Conservation (phyloP, 768 basidiomycete species). For the Rhizopogon roseolus region DNA sequence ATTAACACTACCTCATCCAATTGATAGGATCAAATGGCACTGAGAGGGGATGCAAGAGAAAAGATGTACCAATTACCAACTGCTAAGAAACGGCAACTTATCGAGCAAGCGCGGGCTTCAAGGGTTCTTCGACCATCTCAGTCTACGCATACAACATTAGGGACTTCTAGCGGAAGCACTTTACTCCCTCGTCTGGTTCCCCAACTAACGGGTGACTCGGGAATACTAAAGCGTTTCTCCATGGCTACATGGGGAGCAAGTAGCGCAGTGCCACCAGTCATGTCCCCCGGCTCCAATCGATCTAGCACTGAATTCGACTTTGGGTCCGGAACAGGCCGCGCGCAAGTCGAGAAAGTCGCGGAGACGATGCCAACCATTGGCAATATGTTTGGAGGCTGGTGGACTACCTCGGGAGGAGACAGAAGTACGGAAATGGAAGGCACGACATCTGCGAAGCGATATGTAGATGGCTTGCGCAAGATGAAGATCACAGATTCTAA, state of each 20-base stretch:
- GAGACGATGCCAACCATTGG: constrained; percentile 48
- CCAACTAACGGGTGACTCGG: constrained; percentile 70
- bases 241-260: constrained; percentile 53
- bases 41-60: constrained; percentile 65
- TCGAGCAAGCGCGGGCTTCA: constrained; percentile 50
- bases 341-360: constrained; percentile 23
- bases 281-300: constrained; percentile 27
- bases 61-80: constrained; percentile 57
- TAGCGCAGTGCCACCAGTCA: constrained; percentile 30
- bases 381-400: constrained; percentile 73
- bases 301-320: constrained; percentile 35
- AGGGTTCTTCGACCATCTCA: constrained; percentile 25
- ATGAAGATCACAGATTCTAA: constrained; percentile 52
- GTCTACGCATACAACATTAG: constrained; percentile 47
- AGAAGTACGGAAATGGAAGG: constrained; percentile 31
- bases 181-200: constrained; percentile 67
- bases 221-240: constrained; percentile 65
- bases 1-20: constrained; percentile 4
- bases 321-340: constrained; percentile 17
- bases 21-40: constrained; percentile 62
- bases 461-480: constrained; percentile 55
- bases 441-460: constrained; percentile 50
- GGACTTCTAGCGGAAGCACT: constrained; percentile 51
- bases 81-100: constrained; percentile 63
- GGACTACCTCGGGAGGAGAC: constrained; percentile 62